A percentile compares a stretch with the other conserved stretches of the same genome.
Conservation (phyloP, 2,329 filamentous ascomycete species). For the Sarocladium oryzae region DNA sequence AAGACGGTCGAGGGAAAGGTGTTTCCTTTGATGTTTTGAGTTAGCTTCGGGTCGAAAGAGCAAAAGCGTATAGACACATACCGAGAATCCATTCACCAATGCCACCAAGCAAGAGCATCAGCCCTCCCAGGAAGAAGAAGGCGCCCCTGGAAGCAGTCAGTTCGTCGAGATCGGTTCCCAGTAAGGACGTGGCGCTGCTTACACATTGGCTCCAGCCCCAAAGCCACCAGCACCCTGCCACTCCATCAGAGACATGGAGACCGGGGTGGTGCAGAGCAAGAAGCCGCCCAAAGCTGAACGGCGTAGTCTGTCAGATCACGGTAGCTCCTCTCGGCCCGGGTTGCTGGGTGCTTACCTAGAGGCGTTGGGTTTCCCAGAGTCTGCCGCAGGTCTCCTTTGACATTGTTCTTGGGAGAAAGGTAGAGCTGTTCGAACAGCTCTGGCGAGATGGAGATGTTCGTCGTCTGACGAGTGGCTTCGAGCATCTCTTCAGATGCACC, state of each 20-base stretch:
- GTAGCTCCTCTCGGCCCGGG: too few relatives aligned
- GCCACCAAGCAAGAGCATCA: slow-evolving; percentile 38
- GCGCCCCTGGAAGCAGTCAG: slow-evolving; percentile 18
- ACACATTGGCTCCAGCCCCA: slow-evolving; percentile 24
- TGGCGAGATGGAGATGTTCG: slow-evolving; percentile 36
- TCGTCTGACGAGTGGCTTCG: slow-evolving; percentile 1
- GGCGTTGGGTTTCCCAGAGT: slow-evolving; percentile 48
- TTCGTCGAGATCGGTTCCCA: too few relatives aligned
- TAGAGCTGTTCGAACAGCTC: slow-evolving; percentile 50
- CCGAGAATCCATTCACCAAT: slow-evolving; percentile 44
- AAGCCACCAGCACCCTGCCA: slow-evolving; percentile 26
- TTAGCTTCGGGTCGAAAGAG: too few relatives aligned
- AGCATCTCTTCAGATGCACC: neutral
- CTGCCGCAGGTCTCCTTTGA: slow-evolving; percentile 39
- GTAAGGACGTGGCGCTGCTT: too few relatives aligned
- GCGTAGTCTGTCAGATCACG: too few relatives aligned
- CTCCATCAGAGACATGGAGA: slow-evolving; percentile 22
- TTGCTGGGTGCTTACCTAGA: slow-evolving; percentile 22
- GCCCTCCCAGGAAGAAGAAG: slow-evolving; percentile 38
- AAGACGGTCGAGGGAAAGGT: slow-evolving; percentile 50
- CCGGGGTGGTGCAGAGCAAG: slow-evolving; percentile 22
- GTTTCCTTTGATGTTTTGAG: too few relatives aligned
- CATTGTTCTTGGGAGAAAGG: slow-evolving; percentile 37
- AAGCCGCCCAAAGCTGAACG: slow-evolving; percentile 22
- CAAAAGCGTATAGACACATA: too few relatives aligned